Percentiles rank a stretch among this genome's conserved stretches.
phyloP scores from a whole-genome alignment of 495 filamentous ascomycete species.

The Aspergillus taichungensis region DNA sequence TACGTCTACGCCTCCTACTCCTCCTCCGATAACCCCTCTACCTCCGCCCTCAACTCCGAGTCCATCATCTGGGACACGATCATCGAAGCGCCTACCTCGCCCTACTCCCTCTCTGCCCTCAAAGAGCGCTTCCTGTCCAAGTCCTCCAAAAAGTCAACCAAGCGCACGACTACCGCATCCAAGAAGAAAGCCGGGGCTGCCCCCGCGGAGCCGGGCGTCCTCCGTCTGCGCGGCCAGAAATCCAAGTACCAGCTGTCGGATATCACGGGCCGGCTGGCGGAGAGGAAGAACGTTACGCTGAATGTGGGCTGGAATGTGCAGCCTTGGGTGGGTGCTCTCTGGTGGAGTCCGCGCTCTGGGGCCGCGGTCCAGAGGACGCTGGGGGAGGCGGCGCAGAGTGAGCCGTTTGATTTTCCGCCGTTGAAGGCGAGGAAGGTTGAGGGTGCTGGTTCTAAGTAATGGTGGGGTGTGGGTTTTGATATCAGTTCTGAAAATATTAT shows the following conservation, averaged over 20 bases:
- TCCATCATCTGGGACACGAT: slow-evolving; percentile 94
- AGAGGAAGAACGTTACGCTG: slow-evolving; percentile 62
- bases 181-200: slow-evolving; percentile 15
- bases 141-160: slow-evolving; percentile 7
- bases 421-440: slow-evolving; percentile 45
- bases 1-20: slow-evolving; percentile 89
- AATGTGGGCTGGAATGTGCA: slow-evolving; percentile 90
- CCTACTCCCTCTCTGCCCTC: slow-evolving; percentile 40
- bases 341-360: slow-evolving; percentile 56
- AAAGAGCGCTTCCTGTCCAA: slow-evolving; percentile 26
- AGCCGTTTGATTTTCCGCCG: slow-evolving; percentile 63
- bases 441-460: slow-evolving; percentile 5
- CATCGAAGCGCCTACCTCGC: slow-evolving; percentile 60
- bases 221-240: slow-evolving; percentile 68
- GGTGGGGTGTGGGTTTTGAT: slow-evolving; percentile 1
- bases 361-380: slow-evolving; percentile 44
- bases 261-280: slow-evolving; percentile 64
- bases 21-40: slow-evolving; percentile 27
- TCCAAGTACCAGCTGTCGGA: slow-evolving; percentile 94
- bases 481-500: no score
- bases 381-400: slow-evolving; percentile 58
- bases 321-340: slow-evolving; percentile 86
- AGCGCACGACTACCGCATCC: slow-evolving; percentile 2
- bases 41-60: slow-evolving; percentile 41
- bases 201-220: slow-evolving; percentile 40